Evolutionary conservation across 495 filamentous ascomycete species (phyloP), one percentile per base, ranked within the genome.

Genomic region (Penicillium mononematosum): DNA sequence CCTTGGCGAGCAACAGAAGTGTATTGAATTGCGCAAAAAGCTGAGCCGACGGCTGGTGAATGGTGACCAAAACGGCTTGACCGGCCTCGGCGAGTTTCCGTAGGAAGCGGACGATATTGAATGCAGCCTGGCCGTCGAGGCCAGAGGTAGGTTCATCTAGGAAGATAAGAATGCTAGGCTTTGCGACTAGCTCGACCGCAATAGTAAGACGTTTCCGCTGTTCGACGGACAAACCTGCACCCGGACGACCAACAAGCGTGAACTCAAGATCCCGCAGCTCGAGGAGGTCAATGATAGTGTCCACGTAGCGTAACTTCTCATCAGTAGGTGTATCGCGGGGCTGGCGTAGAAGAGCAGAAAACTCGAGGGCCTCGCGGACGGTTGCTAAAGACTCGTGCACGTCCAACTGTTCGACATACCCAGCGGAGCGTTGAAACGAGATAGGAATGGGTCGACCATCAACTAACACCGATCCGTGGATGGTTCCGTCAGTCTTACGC

Each of bases 401-500:
- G 60, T 86, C 86, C 61, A 78, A 65, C 59, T 85, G 83, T 58
- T 85, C 78, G 32, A 73, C 77, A 61, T 82, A 85, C 7, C 81
- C 81, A 5, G 79, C 75, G 14, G 63, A 66, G 39, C 91, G 84
- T 64, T 92, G 90, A 78, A 96, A 96, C 0, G 88, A 90, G 5
- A 81, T 75, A 55, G 92, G 88, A 24, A 88, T 79, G 14, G 81
- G 88, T 19, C 78, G 80, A 1, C 89, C 91, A 60, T 94, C 88
- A 11, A 96, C 89, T 9, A 93, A 70, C 79, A 93, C 88, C 49
- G 91, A 86, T 22, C 91, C 91, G 4, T 80, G 83, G 52, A 96
- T 90, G 4, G 92, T 87, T 64, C 91, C 91, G 78, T 90, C 88
- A 0, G 87, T 88, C 42, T 87, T 90, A 62, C 91, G 84, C 57